Conservation (phyloP, 2,329 filamentous ascomycete species). For the Lasiodiplodia sp. region DNA sequence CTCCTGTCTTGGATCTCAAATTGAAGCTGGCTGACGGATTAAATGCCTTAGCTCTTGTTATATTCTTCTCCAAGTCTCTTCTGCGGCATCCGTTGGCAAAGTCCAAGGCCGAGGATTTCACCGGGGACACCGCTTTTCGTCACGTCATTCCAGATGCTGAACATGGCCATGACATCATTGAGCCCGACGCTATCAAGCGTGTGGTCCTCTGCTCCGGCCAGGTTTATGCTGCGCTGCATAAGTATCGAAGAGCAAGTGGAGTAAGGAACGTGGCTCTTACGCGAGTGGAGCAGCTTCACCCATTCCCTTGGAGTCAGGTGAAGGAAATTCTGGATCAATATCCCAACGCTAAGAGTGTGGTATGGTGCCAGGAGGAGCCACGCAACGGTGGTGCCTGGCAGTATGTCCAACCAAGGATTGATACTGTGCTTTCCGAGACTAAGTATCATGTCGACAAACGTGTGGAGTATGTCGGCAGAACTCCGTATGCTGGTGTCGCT, state of each 20-base stretch:
- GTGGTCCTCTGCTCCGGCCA: slow-evolving; percentile 95
- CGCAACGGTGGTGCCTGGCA: slow-evolving; percentile 97
- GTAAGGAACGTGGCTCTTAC: slow-evolving; percentile 93
- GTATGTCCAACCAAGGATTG: slow-evolving; percentile 95
- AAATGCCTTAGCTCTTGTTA: slow-evolving; percentile 67
- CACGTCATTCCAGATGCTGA: slow-evolving; percentile 95
- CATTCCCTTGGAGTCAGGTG: slow-evolving; percentile 97
- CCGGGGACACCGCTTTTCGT: slow-evolving; percentile 88
- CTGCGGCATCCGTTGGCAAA: slow-evolving; percentile 93
- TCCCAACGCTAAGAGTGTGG: slow-evolving; percentile 95
- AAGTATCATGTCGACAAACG: slow-evolving; percentile 91
- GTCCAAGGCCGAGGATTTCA: slow-evolving; percentile 89
- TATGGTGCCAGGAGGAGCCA: slow-evolving; percentile 97
- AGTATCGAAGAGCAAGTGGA: slow-evolving; percentile 86
- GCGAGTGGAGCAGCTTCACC: slow-evolving; percentile 95
- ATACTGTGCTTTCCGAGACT: slow-evolving; percentile 93
- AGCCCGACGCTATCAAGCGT: slow-evolving; percentile 86
- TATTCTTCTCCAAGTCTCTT: slow-evolving; percentile 98
- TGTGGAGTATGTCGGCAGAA: slow-evolving; percentile 95
- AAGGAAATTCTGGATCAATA: slow-evolving; percentile 97
- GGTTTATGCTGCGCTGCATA: slow-evolving; percentile 88
- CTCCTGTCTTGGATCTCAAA: no score
- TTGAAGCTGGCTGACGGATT: no score
- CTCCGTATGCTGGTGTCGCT: slow-evolving; percentile 91
- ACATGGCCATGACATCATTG: slow-evolving; percentile 78